phyloP scores from a whole-genome alignment of 176 grass and related monocot species.

The Bromus sterilis region DNA sequence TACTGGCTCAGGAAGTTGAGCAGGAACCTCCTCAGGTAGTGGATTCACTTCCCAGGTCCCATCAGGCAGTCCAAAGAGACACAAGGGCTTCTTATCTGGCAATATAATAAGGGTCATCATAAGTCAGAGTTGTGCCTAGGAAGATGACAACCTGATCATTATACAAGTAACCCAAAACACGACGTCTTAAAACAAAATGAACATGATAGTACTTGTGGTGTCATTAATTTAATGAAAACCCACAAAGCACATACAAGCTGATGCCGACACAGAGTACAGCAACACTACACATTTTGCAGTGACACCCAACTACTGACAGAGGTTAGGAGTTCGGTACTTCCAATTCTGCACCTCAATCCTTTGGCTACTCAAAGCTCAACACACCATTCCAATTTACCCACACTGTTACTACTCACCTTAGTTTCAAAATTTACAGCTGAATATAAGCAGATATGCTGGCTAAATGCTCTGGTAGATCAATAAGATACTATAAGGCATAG shows the following conservation, averaged over 20 bases:
- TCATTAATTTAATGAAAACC: constrained; percentile 5
- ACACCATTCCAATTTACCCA: neutral
- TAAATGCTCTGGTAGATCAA: neutral
- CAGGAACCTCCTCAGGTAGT: constrained; percentile 53
- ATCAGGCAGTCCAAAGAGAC: constrained; percentile 52
- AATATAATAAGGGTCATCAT: constrained; percentile 1
- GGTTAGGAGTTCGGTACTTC: neutral
- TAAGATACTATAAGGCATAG: neutral
- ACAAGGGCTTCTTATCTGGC: constrained; percentile 69
- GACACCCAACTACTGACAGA: neutral
- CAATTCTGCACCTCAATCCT: neutral
- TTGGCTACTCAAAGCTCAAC: neutral
- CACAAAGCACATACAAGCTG: neutral
- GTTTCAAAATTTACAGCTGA: neutral
- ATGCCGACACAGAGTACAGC: neutral
- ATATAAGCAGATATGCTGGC: neutral
- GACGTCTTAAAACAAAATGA: neutral
- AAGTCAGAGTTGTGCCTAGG: neutral
- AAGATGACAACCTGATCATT: neutral
- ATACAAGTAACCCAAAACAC: neutral
- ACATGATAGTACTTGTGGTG: neutral
- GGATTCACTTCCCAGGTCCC: constrained; percentile 58
- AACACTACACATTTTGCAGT: neutral
- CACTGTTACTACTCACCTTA: neutral
- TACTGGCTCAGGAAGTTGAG: constrained; percentile 67